Evolutionary conservation across 2,329 filamentous ascomycete genomes (phyloP), one percentile per base, ranked within the genome.

Genomic region (Ramularia endophylla): DNA sequence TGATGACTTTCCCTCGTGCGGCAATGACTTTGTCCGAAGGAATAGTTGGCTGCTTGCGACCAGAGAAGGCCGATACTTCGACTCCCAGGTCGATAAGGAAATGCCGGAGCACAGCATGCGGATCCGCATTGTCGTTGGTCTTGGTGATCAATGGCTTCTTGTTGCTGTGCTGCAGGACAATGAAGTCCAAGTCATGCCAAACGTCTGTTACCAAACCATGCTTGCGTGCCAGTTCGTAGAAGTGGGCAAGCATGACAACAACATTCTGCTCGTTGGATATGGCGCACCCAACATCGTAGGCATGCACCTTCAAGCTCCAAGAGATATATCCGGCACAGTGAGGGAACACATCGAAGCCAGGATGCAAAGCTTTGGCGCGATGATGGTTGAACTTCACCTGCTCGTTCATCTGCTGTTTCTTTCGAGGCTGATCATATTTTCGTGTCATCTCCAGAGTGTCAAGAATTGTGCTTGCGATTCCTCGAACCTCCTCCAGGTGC

Each of bases 141-240:
- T 32, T 33, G 28, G 28, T 33, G 17, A 40, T 22, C 17, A 33
- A 40, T 13, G 37, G 29, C 28, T 33, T 32, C 25, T 18, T 16
- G 4, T 12, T 11, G 29, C 37, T 40, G 17, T 40, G 28, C 16
- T 40, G 27, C 2, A 18, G 28, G 18, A 40, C 20, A 8, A 40
- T 30, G 7, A 40, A 22, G 28, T 40, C 37, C 16, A 32, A 17
- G 27, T 40, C 37, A 5, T 12, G 15, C 37, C 37, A 40, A 5
- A 22, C 15, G 8, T 8, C 28, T 6, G 12, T 15, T 8, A 40
- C 27, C 2, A 40, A 8, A 8, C 28, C 37, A 20, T 40, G 34
- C 6, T 25, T 12, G 11, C 20, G 25, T 2, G 37, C 37, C 8
- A 18, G 16, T 33, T 19, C 27, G 28, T 33, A 40, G 28, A 40